Base-by-base conservation (phyloP, 2,329 filamentous ascomycete genomes). In the Alternaria conjuncta region DNA sequence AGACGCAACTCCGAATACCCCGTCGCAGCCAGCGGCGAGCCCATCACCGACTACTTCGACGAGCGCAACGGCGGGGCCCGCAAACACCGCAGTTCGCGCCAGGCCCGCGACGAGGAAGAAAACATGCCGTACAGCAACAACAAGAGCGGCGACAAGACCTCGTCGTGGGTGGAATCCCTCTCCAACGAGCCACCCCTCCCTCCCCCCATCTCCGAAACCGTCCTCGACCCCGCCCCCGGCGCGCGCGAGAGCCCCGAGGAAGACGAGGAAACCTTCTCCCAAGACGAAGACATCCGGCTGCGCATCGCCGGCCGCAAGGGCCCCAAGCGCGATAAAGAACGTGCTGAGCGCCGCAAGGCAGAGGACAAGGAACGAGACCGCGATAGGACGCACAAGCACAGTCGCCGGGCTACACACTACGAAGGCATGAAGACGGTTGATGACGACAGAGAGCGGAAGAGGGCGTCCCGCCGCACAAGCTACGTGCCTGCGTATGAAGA, bases 161-260 rank as follows among this genome's bases (percentile, higher is more conserved):
- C 80, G 2, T 83, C 81, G 0, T 86, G 84, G 84, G 83, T 86
- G 9, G 75, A 84, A 61, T 81, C 77, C 2, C 70, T 86, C 55
- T 81, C 78, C 55, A 79, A 81, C 50, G 81, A 83, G 30, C 82
- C 82, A 20, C 83, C 84, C 4, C 79, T 81, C 6, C 83, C 83
- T 4, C 80, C 82, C 2, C 83, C 83, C 53, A 75, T 80, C 46
- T 75, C 75, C 12, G 82, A 82, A 60, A 85, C 84, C 3, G 83
- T 86, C 49, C 74, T 85, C 60, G 84, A 86, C 56, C 71, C 71
- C 4, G 68, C 68, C 2, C 78, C 78, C 0, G 74, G 71, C 25
- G 61, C 60, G 15, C 72, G 70, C 57, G 72, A 73, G 6, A 64
- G 54, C 1, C 71, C 67, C 1, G 69, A 73, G 10, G 69, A 73